Conservation (phyloP, 73 alveolate species). For the Strombidium stylifer region DNA sequence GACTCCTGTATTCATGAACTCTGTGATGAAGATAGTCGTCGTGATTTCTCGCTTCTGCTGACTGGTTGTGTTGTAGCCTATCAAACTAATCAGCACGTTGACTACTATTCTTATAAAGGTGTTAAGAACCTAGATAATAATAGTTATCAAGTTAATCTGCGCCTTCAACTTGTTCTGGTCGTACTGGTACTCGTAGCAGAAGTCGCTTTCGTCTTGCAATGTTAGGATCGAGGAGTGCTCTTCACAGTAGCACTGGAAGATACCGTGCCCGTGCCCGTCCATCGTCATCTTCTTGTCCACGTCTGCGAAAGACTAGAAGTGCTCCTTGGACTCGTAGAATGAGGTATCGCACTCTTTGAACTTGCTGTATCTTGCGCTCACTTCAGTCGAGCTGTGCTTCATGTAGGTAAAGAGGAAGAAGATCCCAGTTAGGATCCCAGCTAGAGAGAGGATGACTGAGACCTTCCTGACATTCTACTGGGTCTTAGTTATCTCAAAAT, state of each 20-base stretch:
- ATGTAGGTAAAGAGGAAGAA: conserved; percentile 8
- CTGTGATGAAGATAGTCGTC: conserved; percentile 24
- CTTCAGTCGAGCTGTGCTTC: background rate
- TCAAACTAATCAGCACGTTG: conserved; percentile 12
- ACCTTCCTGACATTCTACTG: background rate
- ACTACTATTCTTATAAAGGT: conserved; percentile 7
- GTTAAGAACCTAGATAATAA: conserved; percentile 39
- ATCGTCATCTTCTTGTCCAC: background rate
- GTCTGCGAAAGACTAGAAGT: background rate
- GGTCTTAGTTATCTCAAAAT: background rate
- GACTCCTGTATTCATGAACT: conserved; percentile 50
- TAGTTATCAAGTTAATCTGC: background rate
- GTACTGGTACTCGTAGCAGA: conserved; percentile 15
- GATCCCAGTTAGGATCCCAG: background rate
- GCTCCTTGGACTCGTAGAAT: background rate
- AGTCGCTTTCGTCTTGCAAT: background rate
- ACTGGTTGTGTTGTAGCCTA: conserved; percentile 35
- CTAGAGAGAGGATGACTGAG: background rate
- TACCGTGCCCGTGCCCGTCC: background rate
- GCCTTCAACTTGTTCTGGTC: conserved; percentile 1
- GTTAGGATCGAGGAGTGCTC: background rate
- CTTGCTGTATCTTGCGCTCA: background rate
- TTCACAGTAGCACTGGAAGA: background rate
- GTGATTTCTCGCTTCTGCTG: conserved; percentile 1
- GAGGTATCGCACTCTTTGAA: background rate